Conservation (phyloP, 495 filamentous ascomycete genomes). For the Tetracladium setigerum region DNA sequence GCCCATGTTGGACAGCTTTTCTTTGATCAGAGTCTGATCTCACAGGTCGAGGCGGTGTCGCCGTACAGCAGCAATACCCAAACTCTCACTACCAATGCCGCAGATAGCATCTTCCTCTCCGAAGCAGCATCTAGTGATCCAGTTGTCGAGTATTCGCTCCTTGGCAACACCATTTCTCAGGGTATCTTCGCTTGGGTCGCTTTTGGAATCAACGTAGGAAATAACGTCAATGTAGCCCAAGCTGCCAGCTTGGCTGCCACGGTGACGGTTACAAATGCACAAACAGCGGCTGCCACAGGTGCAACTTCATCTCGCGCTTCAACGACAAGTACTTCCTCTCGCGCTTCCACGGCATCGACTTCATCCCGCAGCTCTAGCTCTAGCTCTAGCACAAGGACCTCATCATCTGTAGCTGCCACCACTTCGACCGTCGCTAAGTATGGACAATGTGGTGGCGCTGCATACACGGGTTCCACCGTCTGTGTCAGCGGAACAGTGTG, state of each 20-base stretch:
- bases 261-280: conserved; percentile 5
- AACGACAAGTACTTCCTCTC: too few species aligned
- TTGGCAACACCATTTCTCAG: conserved; percentile 39
- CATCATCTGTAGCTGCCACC: neutral
- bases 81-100: conserved; percentile 37
- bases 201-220: conserved; percentile 35
- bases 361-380: too few species aligned
- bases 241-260: conserved; percentile 9
- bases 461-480: conserved; percentile 11
- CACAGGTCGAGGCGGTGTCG: conserved; percentile 41
- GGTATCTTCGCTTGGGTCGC: conserved; percentile 45
- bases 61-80: conserved; percentile 53
- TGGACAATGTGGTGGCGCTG: conserved; percentile 7
- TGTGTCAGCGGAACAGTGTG: conserved; percentile 16
- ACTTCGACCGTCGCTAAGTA: conserved; percentile 15
- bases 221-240: conserved; percentile 21
- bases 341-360: too few species aligned
- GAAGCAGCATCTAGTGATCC: conserved; percentile 47
- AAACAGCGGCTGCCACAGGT: conserved; percentile 1
- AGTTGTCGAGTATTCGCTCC: conserved; percentile 45
- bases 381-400: neutral
- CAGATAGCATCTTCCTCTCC: conserved; percentile 35
- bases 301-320: too few species aligned
- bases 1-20: conserved; percentile 56
- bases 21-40: conserved; percentile 52